Evolutionary conservation across 2,329 filamentous ascomycete genomes (phyloP), one percentile per base, ranked within the genome.

Genomic region (Penicillium sp.): DNA sequence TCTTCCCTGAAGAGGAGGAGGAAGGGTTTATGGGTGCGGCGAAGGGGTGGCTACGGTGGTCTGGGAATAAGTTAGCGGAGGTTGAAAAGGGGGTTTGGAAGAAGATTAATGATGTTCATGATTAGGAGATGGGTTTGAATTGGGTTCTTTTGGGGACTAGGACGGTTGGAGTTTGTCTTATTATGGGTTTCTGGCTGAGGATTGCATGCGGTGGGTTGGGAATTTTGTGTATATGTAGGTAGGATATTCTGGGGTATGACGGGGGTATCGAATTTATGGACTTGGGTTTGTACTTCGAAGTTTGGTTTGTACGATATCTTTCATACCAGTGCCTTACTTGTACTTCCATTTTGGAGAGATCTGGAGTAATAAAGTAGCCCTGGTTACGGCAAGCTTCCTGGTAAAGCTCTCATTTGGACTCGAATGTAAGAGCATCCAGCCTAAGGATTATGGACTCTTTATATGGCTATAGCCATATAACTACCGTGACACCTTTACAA

Each of bases 21-120:
- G 69, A 68, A 58, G 57, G 66, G 51, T 66, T 58, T 58, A 41
- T 71, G 58, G 65, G 64, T 29, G 65, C 63, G 4, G 70, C 73
- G 1, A 74, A 69, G 57, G 64, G 65, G 7, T 75, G 72, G 71
- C 62, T 70, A 49, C 61, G 60, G 34, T 63, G 53, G 43, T 71
- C 69, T 19, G 72, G 72, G 4, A 61, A 57, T 43, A 71, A 71
- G 49, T 54, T 73, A 48, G 69, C 64, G 8, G 68, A 75, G 61
- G 67, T 71, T 39, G 73, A 76, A 60, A 69, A 70, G 48, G 69
- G 69, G 61, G 69, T 73, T 40, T 77, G 74, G 74, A 73, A 63
- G 64, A 64, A 66, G 53, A 70, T 76, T 45, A 73, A 74, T 61
- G 60, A 64, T 52, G 63, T 58, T 15, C 65, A 68, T 62, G 61